These are phyloP conservation scores for Rhizodiscina lignyota DNA, from an alignment of 495 filamentous ascomycete genomes.

Conservation along the genomic window DNA sequence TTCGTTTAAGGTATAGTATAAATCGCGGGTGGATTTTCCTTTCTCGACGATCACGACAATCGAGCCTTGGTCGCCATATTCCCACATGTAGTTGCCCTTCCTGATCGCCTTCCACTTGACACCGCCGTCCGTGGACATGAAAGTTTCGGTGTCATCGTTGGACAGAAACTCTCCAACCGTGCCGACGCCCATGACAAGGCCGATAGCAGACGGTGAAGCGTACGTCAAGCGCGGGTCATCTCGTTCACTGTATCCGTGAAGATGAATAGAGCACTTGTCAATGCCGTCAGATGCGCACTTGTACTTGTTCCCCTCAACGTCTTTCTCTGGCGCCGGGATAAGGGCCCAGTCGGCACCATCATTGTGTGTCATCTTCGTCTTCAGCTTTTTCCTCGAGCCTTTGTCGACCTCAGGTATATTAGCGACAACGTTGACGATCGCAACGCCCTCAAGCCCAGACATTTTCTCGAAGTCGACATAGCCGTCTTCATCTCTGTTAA, in stretches of 20 bases:
- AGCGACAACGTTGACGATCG: slow-evolving; percentile 66
- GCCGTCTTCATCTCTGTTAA: slow-evolving; percentile 57
- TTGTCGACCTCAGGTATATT: slow-evolving; percentile 47
- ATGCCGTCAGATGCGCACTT: slow-evolving; percentile 40
- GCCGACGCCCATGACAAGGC: slow-evolving; percentile 78
- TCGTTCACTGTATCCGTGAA: slow-evolving; percentile 91
- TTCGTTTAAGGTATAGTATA: slow-evolving; percentile 67
- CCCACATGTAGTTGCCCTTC: slow-evolving; percentile 79
- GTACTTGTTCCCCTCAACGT: slow-evolving; percentile 53
- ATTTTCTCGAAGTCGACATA: slow-evolving; percentile 97
- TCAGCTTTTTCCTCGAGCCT: slow-evolving; percentile 58
- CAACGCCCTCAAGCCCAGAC: slow-evolving; percentile 76
- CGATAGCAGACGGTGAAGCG: slow-evolving; percentile 75
- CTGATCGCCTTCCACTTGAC: slow-evolving; percentile 69
- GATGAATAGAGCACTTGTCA: slow-evolving; percentile 65
- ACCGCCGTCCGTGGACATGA: slow-evolving; percentile 78
- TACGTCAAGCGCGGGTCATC: slow-evolving; percentile 61
- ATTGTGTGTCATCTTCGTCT: slow-evolving; percentile 86
- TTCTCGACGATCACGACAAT: slow-evolving; percentile 71
- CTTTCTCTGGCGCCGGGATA: slow-evolving; percentile 47
- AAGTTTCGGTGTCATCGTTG: slow-evolving; percentile 55
- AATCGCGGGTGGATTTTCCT: slow-evolving; percentile 39
- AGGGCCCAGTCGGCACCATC: slow-evolving; percentile 77
- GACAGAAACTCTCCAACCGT: slow-evolving; percentile 66
- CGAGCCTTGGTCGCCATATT: slow-evolving; percentile 85